Conservation (phyloP, 306 rosid genomes). For the Dalbergia cochinchinensis region DNA sequence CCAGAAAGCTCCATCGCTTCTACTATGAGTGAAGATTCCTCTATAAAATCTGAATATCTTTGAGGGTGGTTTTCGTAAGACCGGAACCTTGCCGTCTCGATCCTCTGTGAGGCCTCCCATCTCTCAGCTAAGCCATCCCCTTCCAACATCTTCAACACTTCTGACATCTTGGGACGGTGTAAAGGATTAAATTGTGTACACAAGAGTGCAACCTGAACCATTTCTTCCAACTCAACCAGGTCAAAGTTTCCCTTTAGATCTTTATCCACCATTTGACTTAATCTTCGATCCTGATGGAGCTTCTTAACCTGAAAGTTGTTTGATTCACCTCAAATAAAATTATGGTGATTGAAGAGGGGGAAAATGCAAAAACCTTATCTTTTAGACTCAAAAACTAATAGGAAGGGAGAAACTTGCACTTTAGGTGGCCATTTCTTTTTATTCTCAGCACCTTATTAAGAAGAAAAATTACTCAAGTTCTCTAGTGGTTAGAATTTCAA, state of each 20-base stretch:
- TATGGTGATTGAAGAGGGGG: not conserved
- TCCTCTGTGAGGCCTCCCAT: slow-evolving; percentile 94
- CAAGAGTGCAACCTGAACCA: slow-evolving; percentile 92
- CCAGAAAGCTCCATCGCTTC: slow-evolving; percentile 99
- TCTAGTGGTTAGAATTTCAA: not conserved
- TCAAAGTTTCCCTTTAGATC: slow-evolving; percentile 78
- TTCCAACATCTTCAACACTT: slow-evolving; percentile 93
- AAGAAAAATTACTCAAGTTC: not conserved
- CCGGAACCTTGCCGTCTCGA: slow-evolving; percentile 77
- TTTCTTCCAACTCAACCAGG: slow-evolving; percentile 84
- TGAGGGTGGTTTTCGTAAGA: slow-evolving; percentile 71
- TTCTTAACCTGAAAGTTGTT: slow-evolving; percentile 78
- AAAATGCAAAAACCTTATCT: not conserved
- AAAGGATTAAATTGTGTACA: slow-evolving; percentile 93
- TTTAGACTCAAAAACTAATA: not conserved
- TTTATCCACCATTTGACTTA: slow-evolving; percentile 87
- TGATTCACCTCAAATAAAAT: slow-evolving; percentile 31
- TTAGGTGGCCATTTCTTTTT: not conserved
- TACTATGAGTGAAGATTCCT: slow-evolving; percentile 87
- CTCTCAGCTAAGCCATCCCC: slow-evolving; percentile 97
- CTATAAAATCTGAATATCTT: slow-evolving; percentile 88
- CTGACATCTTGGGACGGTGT: slow-evolving; percentile 94
- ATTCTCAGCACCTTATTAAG: not conserved
- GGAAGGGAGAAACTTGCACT: not conserved
- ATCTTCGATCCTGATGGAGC: slow-evolving; percentile 85